A percentile compares a stretch with the other conserved stretches of the same genome.
Evolutionary conservation across 768 basidiomycete genomes (phyloP).

Genomic region (Cantharellus anzutake): DNA sequence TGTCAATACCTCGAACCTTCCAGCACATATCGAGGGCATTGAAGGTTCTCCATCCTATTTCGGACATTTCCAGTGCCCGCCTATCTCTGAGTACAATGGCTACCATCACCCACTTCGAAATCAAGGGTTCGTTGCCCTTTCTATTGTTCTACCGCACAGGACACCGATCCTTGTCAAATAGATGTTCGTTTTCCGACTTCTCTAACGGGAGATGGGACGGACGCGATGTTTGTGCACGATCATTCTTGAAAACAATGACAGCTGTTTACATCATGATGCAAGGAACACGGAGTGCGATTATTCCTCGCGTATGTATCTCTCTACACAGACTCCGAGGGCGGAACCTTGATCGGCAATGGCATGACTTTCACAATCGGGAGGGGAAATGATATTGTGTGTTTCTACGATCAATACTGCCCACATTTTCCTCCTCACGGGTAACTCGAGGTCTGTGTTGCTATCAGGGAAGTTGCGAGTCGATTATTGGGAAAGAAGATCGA

Average conservation of each 20-base stretch:
- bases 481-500: conserved; percentile 70
- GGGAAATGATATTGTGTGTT: conserved; percentile 72
- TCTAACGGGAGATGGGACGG: conserved; percentile 76
- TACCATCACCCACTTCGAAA: conserved; percentile 17
- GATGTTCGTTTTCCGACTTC: conserved; percentile 90
- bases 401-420: not conserved
- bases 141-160: not conserved
- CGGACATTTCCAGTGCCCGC: no score
- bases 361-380: conserved; percentile 93
- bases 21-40: no score
- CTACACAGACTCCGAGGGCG: conserved; percentile 35
- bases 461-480: conserved; percentile 60
- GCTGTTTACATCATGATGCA: not conserved
- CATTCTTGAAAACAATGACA: not conserved
- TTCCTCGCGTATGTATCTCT: conserved; percentile 83
- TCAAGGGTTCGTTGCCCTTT: conserved; percentile 15
- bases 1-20: no score
- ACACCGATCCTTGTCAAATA: conserved; percentile 15
- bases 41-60: no score
- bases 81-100: not conserved
- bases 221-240: conserved; percentile 54
- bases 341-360: conserved; percentile 63
- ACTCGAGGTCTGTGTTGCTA: conserved; percentile 57
- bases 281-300: conserved; percentile 96
- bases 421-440: not conserved